Base-by-base conservation (phyloP, 257 asterid genomes). In the Salvia hispanica region DNA sequence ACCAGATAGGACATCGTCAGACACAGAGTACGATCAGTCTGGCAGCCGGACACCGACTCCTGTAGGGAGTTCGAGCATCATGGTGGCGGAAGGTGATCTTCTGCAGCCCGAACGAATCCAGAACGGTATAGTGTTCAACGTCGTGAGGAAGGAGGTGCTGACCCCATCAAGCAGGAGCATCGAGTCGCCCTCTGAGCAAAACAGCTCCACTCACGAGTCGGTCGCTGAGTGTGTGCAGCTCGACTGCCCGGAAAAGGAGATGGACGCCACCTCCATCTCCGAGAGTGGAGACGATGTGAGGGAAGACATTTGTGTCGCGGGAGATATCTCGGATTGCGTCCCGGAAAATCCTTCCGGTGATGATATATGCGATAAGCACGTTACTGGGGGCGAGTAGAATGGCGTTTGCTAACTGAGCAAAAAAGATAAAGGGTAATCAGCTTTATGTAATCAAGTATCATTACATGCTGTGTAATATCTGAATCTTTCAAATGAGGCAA, bases 101-200 rank as follows among this genome's bases (percentile, higher is more conserved):
- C 67, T 93, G 72, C 99, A 90, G 80, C 84, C 96, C 0, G 97
- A 86, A n/a, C 77, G 92, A 63, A 76, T 82, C n/a, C 82, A 72
- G 39, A 85, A 88, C 10, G 97, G 99, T 12, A 93, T 93, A 73
- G 86, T 90, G 51, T 87, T 93, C 64, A 93, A 86, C 15, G 87
- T 93, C 28, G 97, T 93, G 59, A 88, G 82, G 79, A 90, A 79
- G 70, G 97, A 84, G 15, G 86, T 44, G 37, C 25, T 92, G 79
- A 80, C 97, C 4, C 90, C 98, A 0, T 76, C 95, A 34, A 80
- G 45, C 55, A 59, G 84, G 81, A 84, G 92, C 71, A 82, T 36
- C 1, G 96, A 86, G 53, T 87, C 89, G 8, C 54, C 54, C 61
- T 55, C 42, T 5, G 88, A 78, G 62, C 70, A 76, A 50, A 72